Base-by-base conservation (phyloP, 2,329 filamentous ascomycete genomes). In the Harringtonia aguacate region DNA sequence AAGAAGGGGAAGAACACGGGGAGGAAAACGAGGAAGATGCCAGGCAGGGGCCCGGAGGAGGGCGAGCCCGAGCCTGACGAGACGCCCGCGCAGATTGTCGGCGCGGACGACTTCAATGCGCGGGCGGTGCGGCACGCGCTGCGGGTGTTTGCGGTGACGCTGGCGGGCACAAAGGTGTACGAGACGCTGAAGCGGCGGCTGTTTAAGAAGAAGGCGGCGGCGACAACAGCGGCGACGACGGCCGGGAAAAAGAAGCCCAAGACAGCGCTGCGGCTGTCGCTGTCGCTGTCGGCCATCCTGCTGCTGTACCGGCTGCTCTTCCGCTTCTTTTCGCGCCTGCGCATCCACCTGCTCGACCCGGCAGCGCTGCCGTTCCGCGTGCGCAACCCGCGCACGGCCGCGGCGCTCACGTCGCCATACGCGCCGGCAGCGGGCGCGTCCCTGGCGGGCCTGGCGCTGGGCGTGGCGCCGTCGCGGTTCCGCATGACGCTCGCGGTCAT, bases 371-470 rank as follows among this genome's bases (percentile, higher is more conserved):
- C 86, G 0, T 95, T 97, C 63, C 77, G 88, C 14, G 69, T 73
- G 46, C 82, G 90, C 43, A 95, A 97, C 56, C 89, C 89, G 1
- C 76, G 77, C 17, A 77, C 88, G 13, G 75, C 85, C 1, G 70
- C 70, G 18, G 77, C 84, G 0, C 70, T 98, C 46, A 95, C 88
- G 0, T 94, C 87, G 2, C 73, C 75, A 10, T 84, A 88, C 58
- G 85, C 90, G 1, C 90, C 90, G 1, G 88, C 89, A 2, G 73
- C 95, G n/a, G 92, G 90, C 12, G 89, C 90, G 7, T 88, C 86
- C 54, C 63, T 95, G 39, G 87, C 90, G 1, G 90, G 90, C 4
- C 73, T 94, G 40, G 82, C 86, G 40, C 69, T 97, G 17, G 86
- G 85, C 8, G 74, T 94, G 10, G 86, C 79, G 51, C 70, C 90